Conservation (phyloP, 2,329 filamentous ascomycete genomes). For the Knoxdaviesia capensis region DNA sequence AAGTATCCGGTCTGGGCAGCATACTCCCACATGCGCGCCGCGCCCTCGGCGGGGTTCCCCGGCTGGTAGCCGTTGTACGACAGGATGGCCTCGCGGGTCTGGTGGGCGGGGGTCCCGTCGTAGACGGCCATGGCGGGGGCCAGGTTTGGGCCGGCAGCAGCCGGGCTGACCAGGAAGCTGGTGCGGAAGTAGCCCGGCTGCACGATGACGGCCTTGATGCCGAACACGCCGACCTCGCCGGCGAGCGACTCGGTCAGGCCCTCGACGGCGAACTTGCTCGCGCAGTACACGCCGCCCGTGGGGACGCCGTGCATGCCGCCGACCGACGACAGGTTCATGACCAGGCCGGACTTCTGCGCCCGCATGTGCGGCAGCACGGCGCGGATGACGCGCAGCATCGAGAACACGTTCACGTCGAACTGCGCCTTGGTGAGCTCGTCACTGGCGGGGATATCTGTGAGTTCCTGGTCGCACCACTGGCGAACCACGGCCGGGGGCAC, state of each 20-base stretch:
- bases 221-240: constrained; percentile 22
- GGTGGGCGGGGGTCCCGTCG: constrained; percentile 10
- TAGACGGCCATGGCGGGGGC: constrained; percentile 9
- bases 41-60: constrained; percentile 17
- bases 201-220: constrained; percentile 19
- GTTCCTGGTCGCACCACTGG: too few species aligned
- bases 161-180: constrained; percentile 15
- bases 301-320: constrained; percentile 20
- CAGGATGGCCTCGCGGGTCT: constrained; percentile 9
- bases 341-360: constrained; percentile 16
- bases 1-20: constrained; percentile 12
- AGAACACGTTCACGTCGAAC: constrained; percentile 28
- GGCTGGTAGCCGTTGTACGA: constrained; percentile 14
- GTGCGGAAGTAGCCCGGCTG: constrained; percentile 35
- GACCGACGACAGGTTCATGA: constrained; percentile 26
- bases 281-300: constrained; percentile 17
- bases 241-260: constrained; percentile 22
- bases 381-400: constrained; percentile 23
- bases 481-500: not conserved
- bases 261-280: constrained; percentile 25
- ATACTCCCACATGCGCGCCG: constrained; percentile 16
- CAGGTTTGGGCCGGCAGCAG: constrained; percentile 2
- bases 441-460: constrained; percentile 5
- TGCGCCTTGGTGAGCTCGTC: constrained; percentile 18
- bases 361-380: constrained; percentile 27